A percentile compares a stretch with the other conserved stretches of the same genome.
Evolutionary conservation across 257 asterid genomes (phyloP).

Genomic region (Primulina huaijiensis): DNA sequence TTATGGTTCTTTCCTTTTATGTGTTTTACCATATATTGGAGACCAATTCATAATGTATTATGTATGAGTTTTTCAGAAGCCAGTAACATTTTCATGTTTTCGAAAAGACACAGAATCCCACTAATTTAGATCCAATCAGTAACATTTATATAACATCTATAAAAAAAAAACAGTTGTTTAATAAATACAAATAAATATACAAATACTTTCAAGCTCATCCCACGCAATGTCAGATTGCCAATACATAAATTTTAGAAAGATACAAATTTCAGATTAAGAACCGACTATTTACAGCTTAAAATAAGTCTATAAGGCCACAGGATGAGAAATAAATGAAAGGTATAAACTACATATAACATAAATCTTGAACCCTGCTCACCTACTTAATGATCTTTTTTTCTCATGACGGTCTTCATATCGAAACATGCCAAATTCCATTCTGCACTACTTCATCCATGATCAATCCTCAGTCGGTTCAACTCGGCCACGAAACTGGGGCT

Average conservation of each 20-base stretch:
- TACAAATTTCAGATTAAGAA: not conserved
- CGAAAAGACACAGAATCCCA: no score
- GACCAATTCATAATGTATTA: no score
- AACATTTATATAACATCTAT: no score
- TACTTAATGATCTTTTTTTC: conserved; percentile 10
- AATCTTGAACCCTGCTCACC: conserved; percentile 12
- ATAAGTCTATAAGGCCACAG: not conserved
- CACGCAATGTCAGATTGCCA: not conserved
- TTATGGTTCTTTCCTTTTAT: no score
- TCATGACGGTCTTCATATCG: not conserved
- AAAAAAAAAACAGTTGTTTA: not conserved
- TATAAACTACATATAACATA: not conserved
- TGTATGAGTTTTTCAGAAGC: no score
- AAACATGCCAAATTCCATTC: conserved; percentile 13
- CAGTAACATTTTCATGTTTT: no score
- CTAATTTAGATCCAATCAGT: no score
- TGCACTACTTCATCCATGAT: conserved; percentile 38
- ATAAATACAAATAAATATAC: no score
- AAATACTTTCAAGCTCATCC: not conserved
- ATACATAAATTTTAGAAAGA: not conserved
- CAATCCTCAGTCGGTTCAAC: conserved; percentile 54
- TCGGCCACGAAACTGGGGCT: conserved; percentile 59
- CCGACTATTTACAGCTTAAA: not conserved
- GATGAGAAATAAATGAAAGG: not conserved
- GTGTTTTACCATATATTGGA: no score